phyloP scores from a whole-genome alignment of 176 grass and related monocot genomes.

The Carex scoparia region DNA sequence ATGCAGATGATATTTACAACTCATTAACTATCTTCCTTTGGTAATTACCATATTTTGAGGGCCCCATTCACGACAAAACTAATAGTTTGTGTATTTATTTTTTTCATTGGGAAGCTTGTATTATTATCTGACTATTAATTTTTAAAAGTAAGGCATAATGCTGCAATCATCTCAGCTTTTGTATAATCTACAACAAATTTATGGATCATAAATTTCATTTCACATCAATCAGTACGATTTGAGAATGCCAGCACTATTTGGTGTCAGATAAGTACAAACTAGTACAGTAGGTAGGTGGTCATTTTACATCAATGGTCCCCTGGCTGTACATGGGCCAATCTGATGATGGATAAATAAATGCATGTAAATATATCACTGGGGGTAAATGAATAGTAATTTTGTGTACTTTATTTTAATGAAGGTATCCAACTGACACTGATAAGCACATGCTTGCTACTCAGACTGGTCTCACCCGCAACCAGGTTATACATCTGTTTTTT shows the following conservation, averaged over 20 bases:
- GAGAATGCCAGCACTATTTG: not conserved
- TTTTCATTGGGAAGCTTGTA: not conserved
- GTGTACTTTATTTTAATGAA: constrained; percentile 20
- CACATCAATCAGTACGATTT: not conserved
- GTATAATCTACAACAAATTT: not conserved
- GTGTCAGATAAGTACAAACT: not conserved
- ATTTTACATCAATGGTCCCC: not conserved
- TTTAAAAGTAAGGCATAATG: not conserved
- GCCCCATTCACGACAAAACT: not conserved
- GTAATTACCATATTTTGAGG: not conserved
- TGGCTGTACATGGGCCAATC: not conserved
- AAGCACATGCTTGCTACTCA: constrained; percentile 62
- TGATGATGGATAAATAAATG: constrained; percentile 6
- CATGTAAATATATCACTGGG: not conserved
- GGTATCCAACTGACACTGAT: constrained; percentile 54
- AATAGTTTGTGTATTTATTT: not conserved
- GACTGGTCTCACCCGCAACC: constrained; percentile 52
- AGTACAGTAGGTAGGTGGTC: not conserved
- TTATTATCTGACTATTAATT: not conserved
- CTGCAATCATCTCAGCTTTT: not conserved
- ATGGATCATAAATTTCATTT: not conserved
- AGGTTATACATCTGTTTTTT: constrained; percentile 27
- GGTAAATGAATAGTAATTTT: not conserved
- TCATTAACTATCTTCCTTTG: not conserved
- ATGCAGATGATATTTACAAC: not conserved